Evolutionary conservation across 2,329 filamentous ascomycete species (phyloP).

Genomic region (Alternaria sp.): DNA sequence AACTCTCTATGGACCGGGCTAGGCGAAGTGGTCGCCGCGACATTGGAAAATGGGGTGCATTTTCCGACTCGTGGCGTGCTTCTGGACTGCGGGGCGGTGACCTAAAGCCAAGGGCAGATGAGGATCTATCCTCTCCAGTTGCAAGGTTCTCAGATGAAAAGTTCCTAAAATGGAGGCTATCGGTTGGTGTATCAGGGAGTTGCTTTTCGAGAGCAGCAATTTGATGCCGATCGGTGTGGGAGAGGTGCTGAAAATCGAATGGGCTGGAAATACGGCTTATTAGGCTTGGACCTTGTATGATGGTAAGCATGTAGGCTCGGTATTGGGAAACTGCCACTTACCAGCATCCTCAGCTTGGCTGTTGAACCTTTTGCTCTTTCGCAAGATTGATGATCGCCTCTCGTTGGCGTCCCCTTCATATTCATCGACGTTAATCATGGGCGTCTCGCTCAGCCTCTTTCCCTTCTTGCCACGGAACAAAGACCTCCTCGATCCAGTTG

Average conservation of each 20-base stretch:
- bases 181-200: slow-evolving; percentile 56
- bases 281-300: slow-evolving; percentile 31
- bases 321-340: slow-evolving; percentile 28
- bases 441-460: slow-evolving; percentile 47
- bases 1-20: slow-evolving; percentile 60
- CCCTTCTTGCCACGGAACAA: slow-evolving; percentile 49
- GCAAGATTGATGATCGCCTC: slow-evolving; percentile 46
- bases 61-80: slow-evolving; percentile 17
- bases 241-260: slow-evolving; percentile 71
- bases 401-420: slow-evolving; percentile 35
- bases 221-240: slow-evolving; percentile 66
- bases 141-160: slow-evolving; percentile 39
- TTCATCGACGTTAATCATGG: slow-evolving; percentile 29
- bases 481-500: slow-evolving; percentile 35
- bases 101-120: slow-evolving; percentile 24
- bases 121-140: slow-evolving; percentile 25
- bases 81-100: slow-evolving; percentile 40
- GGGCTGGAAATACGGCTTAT: slow-evolving; percentile 64
- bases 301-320: slow-evolving; percentile 15
- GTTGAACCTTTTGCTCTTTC: slow-evolving; percentile 38
- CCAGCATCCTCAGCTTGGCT: slow-evolving; percentile 35
- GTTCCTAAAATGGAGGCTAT: slow-evolving; percentile 53
- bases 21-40: slow-evolving; percentile 36
- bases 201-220: slow-evolving; percentile 61
- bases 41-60: slow-evolving; percentile 17